Base-by-base conservation (phyloP, 148 eudicot genomes). In the Rhododendron simsii region DNA sequence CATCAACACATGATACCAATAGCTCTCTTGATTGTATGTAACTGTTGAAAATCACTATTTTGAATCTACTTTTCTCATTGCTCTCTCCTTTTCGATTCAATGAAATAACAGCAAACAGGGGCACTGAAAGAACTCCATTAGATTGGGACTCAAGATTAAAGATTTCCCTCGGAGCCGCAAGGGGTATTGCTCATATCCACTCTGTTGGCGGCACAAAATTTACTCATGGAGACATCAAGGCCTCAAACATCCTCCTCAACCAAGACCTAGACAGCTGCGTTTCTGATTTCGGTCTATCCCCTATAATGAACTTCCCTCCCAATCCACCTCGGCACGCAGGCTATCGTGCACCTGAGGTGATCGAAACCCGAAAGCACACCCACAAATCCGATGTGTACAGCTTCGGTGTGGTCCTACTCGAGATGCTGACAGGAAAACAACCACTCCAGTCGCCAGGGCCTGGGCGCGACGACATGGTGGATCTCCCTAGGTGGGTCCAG, bases 401-500 rank as follows among this genome's bases (percentile, higher is more conserved):
- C 85, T 92, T 92, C 18, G 94, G 94, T 0, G 92, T 92, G 4
- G 80, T 92, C 69, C 87, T 92, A 15, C 91, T 92, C 1, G 94
- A 92, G 82, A 91, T 89, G 91, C 89, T 92, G 33, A 92, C 94
- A 0, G 92, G 94, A 30, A 91, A 91, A 80, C 92, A 88, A 74
- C 92, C 91, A 0, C 73, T 87, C 67, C 94, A 92, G 55, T 92
- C 94, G 4, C 91, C 92, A 3, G 87, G 90, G 76, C 76, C 20
- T 0, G 74, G 74, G 28, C 88, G 91, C 1, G 92, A 91, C 44
- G 91, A 91, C 61, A 81, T 87, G 84, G 89, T 86, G 10, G 94
- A 92, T 63, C 94, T 91, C 61, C 92, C 94, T 6, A 77, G 89
- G 87, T 92, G 94, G 94, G 94, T 92, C 69, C 90, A 91, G 84